Evolutionary conservation across 306 rosid genomes (phyloP).

Genomic region (Canavalia ensiformis): DNA sequence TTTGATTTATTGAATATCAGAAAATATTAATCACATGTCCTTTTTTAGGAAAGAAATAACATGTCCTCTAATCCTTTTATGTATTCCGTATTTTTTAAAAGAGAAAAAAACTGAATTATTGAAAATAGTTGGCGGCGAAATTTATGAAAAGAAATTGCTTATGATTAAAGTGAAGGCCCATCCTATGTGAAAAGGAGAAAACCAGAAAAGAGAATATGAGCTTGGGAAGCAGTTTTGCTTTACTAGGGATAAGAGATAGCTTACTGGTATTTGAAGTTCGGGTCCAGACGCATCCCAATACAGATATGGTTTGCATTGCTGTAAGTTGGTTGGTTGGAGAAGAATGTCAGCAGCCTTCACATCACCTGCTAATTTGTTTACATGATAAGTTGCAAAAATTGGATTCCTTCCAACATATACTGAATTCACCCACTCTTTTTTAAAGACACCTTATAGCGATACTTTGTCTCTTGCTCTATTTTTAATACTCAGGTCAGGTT

Average conservation of each 20-base stretch:
- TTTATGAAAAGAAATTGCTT: background rate
- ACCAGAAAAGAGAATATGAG: background rate
- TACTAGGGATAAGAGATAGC: background rate
- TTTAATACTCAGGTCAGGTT: background rate
- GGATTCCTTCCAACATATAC: constrained; percentile 44
- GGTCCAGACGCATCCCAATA: constrained; percentile 4
- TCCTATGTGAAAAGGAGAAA: background rate
- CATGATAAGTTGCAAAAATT: constrained; percentile 35
- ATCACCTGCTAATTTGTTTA: constrained; percentile 36
- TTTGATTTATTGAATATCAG: no score
- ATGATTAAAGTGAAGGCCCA: background rate
- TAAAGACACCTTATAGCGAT: background rate
- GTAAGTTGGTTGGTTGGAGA: constrained; percentile 33
- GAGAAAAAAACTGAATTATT: background rate
- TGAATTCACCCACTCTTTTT: background rate
- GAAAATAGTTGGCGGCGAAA: constrained; percentile 8
- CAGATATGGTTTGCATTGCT: constrained; percentile 23
- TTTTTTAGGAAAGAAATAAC: no score
- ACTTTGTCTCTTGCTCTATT: constrained; percentile 47
- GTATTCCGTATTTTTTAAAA: no score
- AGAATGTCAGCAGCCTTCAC: constrained; percentile 38
- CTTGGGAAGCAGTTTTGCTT: background rate
- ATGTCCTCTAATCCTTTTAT: no score
- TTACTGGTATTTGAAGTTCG: background rate
- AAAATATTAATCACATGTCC: no score